Evolutionary conservation across 2,329 filamentous ascomycete genomes (phyloP), one percentile per base, ranked within the genome.

Genomic region (Paramyrothecium sp.): DNA sequence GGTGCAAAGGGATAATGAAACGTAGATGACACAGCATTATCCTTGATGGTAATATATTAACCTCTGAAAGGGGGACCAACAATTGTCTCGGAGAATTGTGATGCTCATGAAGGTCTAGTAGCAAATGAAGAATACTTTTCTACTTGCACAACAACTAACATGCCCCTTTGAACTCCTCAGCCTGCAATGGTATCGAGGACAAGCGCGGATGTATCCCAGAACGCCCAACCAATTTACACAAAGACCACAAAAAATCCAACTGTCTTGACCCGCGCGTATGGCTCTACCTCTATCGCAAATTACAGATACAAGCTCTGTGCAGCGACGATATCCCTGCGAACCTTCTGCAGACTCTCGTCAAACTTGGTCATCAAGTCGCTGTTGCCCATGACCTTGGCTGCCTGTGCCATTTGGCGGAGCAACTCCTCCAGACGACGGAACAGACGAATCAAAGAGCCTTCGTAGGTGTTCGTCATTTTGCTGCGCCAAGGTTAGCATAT

Each of bases 391-490:
- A 97, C 94, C 78, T 97, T 98, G 63, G 91, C 86, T 22, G 94
- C 95, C 76, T 98, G 91, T 17, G 90, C 94, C 84, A 98, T 96
- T 75, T 99, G 95, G 63, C 95, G 86, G 38, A 99, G 81, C 57
- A 97, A 81, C 76, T 99, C 95, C 75, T 99, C 95, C 33, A 99
- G 81, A 20, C 95, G 90, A 55, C 95, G 90, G 86, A 99, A 99
- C 44, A 97, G 87, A 52, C 95, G 92, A 66, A 99, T 98, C 60
- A 99, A 80, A 58, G 92, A 97, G 59, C 95, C 95, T 78, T 99
- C 95, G 75, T 97, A 99, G 26, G 94, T 91, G 67, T 97, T 94
- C 26, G 95, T 98, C 93, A 99, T 97, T 91, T 96, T 96, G 77
- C 94, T 96, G 61, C 8, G 51, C 23, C 51, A 52, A 48, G 68